phyloP scores from a whole-genome alignment of 768 basidiomycete species.

The Suillus alpinus region DNA sequence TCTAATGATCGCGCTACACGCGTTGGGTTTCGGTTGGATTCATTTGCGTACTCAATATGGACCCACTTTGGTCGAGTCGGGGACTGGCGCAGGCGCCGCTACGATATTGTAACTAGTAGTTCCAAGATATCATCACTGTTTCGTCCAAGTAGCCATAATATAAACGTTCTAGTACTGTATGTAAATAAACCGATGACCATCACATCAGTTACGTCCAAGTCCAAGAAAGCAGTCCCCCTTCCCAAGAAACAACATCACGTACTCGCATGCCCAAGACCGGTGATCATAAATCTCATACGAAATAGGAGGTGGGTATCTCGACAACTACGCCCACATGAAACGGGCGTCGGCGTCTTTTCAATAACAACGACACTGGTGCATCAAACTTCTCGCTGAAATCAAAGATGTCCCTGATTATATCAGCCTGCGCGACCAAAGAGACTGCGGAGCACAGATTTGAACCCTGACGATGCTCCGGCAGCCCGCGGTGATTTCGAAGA shows the following conservation, averaged over 20 bases:
- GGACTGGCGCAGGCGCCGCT: too few relatives aligned
- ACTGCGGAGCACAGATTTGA: slow-evolving; percentile 1
- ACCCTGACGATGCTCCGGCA: neutral
- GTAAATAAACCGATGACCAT: neutral
- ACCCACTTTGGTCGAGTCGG: too few relatives aligned
- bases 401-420: neutral
- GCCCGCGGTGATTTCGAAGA: neutral
- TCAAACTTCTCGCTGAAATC: neutral
- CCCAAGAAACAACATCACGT: neutral
- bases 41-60: too few relatives aligned
- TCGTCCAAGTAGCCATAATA: neutral
- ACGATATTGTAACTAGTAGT: neutral
- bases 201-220: neutral
- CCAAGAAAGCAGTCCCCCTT: neutral
- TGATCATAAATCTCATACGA: neutral
- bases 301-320: neutral
- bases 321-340: neutral
- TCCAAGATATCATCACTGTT: neutral
- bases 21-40: too few relatives aligned
- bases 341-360: neutral
- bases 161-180: neutral
- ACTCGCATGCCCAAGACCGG: neutral
- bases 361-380: neutral
- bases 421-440: neutral
- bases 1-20: too few relatives aligned